phyloP scores from a whole-genome alignment of 164 flowering plant species.

The Umbilicus rupestris region DNA sequence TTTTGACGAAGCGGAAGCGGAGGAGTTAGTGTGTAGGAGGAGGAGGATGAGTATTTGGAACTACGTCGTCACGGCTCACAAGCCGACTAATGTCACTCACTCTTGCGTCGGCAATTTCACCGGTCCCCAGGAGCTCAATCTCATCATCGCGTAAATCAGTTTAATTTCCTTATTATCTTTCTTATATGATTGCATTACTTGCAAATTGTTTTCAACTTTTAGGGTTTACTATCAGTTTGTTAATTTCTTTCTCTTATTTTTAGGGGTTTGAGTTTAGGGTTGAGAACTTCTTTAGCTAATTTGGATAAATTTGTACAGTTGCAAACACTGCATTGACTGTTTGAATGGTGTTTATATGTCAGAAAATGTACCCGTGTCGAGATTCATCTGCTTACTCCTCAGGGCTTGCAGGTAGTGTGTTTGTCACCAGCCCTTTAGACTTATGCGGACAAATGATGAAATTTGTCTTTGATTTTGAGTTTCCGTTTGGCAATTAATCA shows the following conservation, averaged over 20 bases:
- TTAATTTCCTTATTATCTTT: not conserved
- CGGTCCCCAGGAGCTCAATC: constrained; percentile 85
- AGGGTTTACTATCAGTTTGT: not conserved
- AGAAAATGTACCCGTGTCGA: constrained; percentile 97
- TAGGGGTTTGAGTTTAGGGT: too few relatives aligned
- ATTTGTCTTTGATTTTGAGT: not conserved
- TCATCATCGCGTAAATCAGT: constrained; percentile 65
- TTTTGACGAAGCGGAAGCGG: too few relatives aligned
- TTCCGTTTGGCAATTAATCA: not conserved
- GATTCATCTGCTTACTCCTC: constrained; percentile 84
- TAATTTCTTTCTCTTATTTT: too few relatives aligned
- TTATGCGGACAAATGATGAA: not conserved
- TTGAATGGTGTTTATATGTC: constrained; percentile 12
- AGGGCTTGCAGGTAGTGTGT: constrained; percentile 75
- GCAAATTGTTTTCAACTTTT: not conserved
- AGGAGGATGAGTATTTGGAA: constrained; percentile 74
- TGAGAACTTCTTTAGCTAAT: too few relatives aligned
- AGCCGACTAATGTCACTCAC: constrained; percentile 89
- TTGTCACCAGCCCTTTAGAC: not conserved
- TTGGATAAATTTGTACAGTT: too few relatives aligned
- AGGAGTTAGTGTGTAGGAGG: too few relatives aligned
- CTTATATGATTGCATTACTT: too few relatives aligned
- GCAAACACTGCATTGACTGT: not conserved
- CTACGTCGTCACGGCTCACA: constrained; percentile 95
- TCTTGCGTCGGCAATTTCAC: constrained; percentile 99